phyloP scores from a whole-genome alignment of 371 early-diverging fungal species.

The Coemansia sp. region DNA sequence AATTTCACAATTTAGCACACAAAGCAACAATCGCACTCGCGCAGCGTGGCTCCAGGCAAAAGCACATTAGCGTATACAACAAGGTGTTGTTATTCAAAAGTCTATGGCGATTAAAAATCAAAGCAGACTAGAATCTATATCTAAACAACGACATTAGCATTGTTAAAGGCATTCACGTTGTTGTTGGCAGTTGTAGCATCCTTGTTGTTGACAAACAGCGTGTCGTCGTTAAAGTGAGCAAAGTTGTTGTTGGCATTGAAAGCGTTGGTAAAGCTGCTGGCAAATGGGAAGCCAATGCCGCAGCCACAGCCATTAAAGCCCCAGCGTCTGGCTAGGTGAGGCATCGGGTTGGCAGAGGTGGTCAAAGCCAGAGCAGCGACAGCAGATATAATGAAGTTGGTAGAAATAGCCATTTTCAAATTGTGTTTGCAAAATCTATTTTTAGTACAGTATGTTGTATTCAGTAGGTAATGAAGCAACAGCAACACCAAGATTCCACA shows the following conservation, averaged over 20 bases:
- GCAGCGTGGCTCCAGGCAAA: too few relatives aligned
- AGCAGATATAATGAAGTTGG: not conserved
- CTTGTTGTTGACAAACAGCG: not conserved
- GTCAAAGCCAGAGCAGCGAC: not conserved
- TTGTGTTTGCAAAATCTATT: too few relatives aligned
- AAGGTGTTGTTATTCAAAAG: too few relatives aligned
- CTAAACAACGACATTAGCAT: not conserved
- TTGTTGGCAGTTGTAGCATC: not conserved
- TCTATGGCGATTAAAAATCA: too few relatives aligned
- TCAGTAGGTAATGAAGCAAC: too few relatives aligned
- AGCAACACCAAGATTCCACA: too few relatives aligned
- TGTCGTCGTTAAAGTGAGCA: slow-evolving; percentile 7
- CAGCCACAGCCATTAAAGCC: not conserved
- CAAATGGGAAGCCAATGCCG: slow-evolving; percentile 2
- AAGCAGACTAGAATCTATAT: not conserved
- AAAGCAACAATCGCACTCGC: too few relatives aligned
- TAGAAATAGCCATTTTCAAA: too few relatives aligned
- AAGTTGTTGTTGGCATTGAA: slow-evolving; percentile 2
- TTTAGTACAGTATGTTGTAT: too few relatives aligned
- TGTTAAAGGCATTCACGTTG: not conserved
- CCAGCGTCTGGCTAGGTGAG: not conserved
- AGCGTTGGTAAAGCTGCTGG: not conserved
- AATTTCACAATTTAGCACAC: not conserved
- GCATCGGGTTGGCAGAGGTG: not conserved
- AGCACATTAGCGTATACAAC: too few relatives aligned